Evolutionary conservation across 352 stramenopile genomes (phyloP), one percentile per base, ranked within the genome.

Genomic region (Pythium volutum): DNA sequence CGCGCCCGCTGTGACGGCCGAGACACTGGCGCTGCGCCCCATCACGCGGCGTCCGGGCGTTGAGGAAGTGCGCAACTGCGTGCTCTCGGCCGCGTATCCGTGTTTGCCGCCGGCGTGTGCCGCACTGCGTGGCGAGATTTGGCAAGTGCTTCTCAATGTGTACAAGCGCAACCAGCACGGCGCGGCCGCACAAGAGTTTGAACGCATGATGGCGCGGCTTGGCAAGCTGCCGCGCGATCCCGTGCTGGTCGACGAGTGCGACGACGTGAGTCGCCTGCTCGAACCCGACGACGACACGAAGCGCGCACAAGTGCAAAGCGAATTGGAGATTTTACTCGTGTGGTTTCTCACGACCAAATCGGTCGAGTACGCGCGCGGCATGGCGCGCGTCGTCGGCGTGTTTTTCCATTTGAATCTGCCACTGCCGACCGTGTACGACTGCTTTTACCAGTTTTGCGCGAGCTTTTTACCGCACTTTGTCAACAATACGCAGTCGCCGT

Each of bases 281-380:
- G 67, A 59, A 18, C 50, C 59, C 3, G 56, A 46, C 0, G 64
- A 74, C 26, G 50, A 54, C 0, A 59, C 71, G 16, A 55, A 67
- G 23, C 48, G 69, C 22, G 71, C 73, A 25, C 62, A 73, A 8
- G 64, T 82, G 25, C 81, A 90, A 50, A 75, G 77, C 34, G 77
- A 89, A 31, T 63, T 91, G 38, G 84, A 93, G 69, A 79, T 89
- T 16, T 56, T 93, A 48, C 64, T 93, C 33, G 70, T 93, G 52
- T 93, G 82, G 81, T 91, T 91, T 53, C 64, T 93, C 8, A 89
- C 82, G 36, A 91, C 84, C 49, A 93, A 93, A 46, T 88, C 79
- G 39, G 76, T 93, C 34, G 73, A 71, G 20, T 93, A 93, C 67
- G 74, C 66, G 20, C 72, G 75, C 41, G 84, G 84, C 31, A 93